Conservation (phyloP, 2,329 filamentous ascomycete genomes). For the Ascochyta koolunga region DNA sequence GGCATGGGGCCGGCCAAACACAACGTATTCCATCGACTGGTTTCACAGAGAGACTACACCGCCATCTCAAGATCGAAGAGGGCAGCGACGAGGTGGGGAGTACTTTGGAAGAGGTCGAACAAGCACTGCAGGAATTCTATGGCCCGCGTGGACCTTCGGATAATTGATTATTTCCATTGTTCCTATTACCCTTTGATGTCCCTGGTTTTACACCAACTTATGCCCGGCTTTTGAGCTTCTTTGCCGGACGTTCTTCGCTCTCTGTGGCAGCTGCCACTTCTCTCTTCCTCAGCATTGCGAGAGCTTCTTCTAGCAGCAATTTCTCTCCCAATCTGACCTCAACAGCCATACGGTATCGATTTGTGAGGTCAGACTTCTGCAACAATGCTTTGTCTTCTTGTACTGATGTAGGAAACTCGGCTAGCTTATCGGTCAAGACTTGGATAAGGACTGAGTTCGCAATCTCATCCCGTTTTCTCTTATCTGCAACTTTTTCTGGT, state of each 20-base stretch:
- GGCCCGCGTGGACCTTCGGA: not conserved
- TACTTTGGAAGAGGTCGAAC: not conserved
- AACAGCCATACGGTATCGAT: constrained; percentile 28
- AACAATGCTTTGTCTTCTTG: constrained; percentile 22
- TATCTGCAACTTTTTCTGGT: constrained; percentile 13
- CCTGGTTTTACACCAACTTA: not conserved
- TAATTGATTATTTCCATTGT: not conserved
- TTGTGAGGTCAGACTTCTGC: constrained; percentile 5
- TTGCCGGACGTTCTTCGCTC: constrained; percentile 1
- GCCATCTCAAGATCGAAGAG: not conserved
- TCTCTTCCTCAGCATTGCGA: constrained; percentile 8
- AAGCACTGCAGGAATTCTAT: not conserved
- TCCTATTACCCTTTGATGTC: not conserved
- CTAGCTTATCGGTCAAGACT: constrained; percentile 21
- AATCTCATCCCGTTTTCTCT: constrained; percentile 22
- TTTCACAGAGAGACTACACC: not conserved
- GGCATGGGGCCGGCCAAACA: not conserved
- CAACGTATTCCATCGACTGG: not conserved
- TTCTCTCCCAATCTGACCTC: constrained; percentile 31
- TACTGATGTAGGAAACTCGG: constrained; percentile 19
- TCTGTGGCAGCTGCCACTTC: not conserved
- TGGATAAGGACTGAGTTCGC: constrained; percentile 11
- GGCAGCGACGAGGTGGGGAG: not conserved
- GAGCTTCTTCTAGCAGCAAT: constrained; percentile 22
- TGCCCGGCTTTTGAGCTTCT: constrained; percentile 4